Percentiles rank a stretch among this genome's conserved stretches.
These are phyloP conservation scores for Scedosporium aurantiacum DNA, from an alignment of 2,329 filamentous ascomycete genomes.

Conservation along the genomic window DNA sequence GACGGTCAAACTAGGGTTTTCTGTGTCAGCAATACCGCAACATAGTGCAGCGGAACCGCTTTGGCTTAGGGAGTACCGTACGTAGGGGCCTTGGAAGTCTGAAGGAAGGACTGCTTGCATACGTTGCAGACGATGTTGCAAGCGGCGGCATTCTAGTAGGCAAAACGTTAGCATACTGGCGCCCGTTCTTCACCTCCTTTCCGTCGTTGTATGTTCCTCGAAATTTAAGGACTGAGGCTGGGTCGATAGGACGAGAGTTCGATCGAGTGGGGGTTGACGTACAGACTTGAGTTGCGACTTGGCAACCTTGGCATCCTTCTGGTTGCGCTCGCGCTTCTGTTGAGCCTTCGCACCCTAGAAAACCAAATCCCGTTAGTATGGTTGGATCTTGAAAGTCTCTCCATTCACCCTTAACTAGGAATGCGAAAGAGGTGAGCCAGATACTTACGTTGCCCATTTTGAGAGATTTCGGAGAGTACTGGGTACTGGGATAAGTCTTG, in stretches of 20 bases:
- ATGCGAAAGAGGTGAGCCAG: neutral
- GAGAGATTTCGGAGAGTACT: neutral
- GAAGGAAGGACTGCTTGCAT: slow-evolving; percentile 70
- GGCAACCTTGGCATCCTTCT: slow-evolving; percentile 47
- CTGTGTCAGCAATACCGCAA: slow-evolving; percentile 1
- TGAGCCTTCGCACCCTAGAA: slow-evolving; percentile 53
- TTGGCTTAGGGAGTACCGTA: slow-evolving; percentile 24
- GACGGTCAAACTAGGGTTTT: slow-evolving; percentile 44
- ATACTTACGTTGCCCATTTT: slow-evolving; percentile 7
- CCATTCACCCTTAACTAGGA: neutral
- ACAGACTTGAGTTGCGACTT: slow-evolving; percentile 62
- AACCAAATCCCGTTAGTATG: neutral
- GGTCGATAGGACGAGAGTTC: neutral
- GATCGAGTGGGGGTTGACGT: slow-evolving; percentile 20
- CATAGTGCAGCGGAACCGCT: neutral
- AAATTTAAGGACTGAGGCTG: no score
- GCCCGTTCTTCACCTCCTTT: neutral
- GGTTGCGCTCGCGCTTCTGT: slow-evolving; percentile 63
- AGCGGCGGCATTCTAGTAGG: slow-evolving; percentile 54
- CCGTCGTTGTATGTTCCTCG: neutral
- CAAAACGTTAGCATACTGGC: neutral
- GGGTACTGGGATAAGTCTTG: neutral
- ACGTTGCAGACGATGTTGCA: slow-evolving; percentile 66
- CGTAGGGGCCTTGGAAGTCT: slow-evolving; percentile 64
- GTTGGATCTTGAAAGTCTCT: no score